A percentile compares a stretch with the other conserved stretches of the same genome.
Evolutionary conservation across 129 eudicot genomes (phyloP).

Genomic region (Ambrosia artemisiifolia): DNA sequence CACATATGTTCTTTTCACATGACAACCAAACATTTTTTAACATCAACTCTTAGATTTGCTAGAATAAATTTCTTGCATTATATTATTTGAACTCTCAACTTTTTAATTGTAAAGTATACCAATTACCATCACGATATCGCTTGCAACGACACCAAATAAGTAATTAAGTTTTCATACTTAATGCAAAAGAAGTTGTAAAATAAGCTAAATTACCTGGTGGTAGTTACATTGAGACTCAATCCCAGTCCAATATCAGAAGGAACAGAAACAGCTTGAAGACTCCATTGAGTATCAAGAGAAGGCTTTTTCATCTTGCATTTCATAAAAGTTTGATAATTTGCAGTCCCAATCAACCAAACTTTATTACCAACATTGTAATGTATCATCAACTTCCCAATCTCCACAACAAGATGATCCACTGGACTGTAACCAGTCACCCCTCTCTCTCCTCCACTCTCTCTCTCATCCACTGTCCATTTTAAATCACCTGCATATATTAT

Average conservation of each 20-base stretch:
- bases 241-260: conserved; percentile 82
- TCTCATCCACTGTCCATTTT: conserved; percentile 76
- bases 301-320: conserved; percentile 75
- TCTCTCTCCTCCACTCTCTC: conserved; percentile 8
- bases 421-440: conserved; percentile 45
- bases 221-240: conserved; percentile 64
- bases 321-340: conserved; percentile 79
- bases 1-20: conserved; percentile 34
- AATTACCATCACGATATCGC: too few relatives aligned
- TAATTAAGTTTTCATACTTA: neutral
- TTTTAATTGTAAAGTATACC: too few relatives aligned
- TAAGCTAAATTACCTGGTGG: conserved; percentile 20
- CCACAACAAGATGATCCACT: conserved; percentile 72
- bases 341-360: conserved; percentile 76
- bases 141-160: neutral
- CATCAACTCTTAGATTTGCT: too few relatives aligned
- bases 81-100: too few relatives aligned
- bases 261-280: conserved; percentile 80
- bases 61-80: too few relatives aligned
- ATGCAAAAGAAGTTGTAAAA: conserved; percentile 4
- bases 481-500: conserved; percentile 73
- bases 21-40: neutral
- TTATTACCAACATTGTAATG: conserved; percentile 39
- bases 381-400: conserved; percentile 65
- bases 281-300: conserved; percentile 74